Percentiles rank a stretch among this genome's conserved stretches.
Conservation (phyloP, 352 stramenopile genomes). For the Thalassiosira allenii region DNA sequence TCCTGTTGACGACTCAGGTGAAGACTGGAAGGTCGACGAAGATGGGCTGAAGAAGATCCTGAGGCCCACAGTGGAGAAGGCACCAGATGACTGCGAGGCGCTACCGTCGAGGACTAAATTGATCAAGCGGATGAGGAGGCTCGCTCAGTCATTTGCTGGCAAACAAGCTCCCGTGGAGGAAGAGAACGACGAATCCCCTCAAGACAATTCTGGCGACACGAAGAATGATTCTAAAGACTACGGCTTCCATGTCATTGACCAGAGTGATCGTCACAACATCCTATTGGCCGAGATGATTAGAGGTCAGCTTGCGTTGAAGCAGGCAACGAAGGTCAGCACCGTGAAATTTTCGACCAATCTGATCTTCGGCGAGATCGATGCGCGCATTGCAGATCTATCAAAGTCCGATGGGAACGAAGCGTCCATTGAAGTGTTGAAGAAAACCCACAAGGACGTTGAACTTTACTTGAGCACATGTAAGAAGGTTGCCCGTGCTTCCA, state of each 20-base stretch:
- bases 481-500: constrained; percentile 47
- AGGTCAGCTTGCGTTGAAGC: constrained; percentile 46
- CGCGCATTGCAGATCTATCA: constrained; percentile 28
- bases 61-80: constrained; percentile 10
- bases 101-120: constrained; percentile 77
- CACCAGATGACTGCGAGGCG: constrained; percentile 41
- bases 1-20: constrained; percentile 14
- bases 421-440: constrained; percentile 42
- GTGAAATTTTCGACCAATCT: constrained; percentile 33
- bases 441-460: constrained; percentile 69
- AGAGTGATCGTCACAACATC: constrained; percentile 64
- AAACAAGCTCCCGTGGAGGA: constrained; percentile 31
- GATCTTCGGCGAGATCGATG: constrained; percentile 49
- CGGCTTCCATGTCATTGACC: constrained; percentile 70
- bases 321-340: constrained; percentile 23
- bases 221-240: constrained; percentile 28
- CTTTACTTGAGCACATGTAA: constrained; percentile 57
- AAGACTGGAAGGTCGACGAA: constrained; percentile 65
- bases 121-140: constrained; percentile 69
- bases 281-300: constrained; percentile 78
- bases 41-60: constrained; percentile 42
- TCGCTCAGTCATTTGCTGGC: constrained; percentile 54
- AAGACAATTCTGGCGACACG: neutral
- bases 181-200: constrained; percentile 36
- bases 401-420: constrained; percentile 30